Conservation (phyloP, 148 eudicot species). For the Camellia sinensis region DNA sequence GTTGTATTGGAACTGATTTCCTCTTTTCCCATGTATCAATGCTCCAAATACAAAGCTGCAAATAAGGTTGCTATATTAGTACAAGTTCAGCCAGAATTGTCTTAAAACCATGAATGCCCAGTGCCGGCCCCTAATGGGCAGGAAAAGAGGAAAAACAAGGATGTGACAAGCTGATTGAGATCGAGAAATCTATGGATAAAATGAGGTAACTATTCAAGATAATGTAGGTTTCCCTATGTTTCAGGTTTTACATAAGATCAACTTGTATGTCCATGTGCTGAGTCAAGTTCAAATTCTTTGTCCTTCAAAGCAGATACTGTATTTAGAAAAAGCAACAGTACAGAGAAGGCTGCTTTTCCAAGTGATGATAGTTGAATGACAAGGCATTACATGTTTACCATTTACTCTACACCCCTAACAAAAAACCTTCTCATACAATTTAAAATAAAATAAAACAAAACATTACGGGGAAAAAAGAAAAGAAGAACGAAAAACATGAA, state of each 20-base stretch:
- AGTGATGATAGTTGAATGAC: no score
- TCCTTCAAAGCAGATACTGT: background rate
- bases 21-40: conserved; percentile 82
- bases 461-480: no score
- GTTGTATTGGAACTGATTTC: conserved; percentile 56
- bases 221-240: background rate
- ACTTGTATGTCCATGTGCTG: background rate
- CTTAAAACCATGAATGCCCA: background rate
- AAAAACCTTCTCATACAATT: no score
- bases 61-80: conserved; percentile 5
- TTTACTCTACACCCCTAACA: no score
- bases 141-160: conserved; percentile 8
- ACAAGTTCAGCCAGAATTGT: background rate
- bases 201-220: background rate
- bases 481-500: no score
- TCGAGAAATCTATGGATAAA: background rate
- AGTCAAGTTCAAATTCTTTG: background rate
- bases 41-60: conserved; percentile 86
- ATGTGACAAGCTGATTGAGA: background rate
- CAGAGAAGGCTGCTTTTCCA: no score
- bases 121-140: background rate
- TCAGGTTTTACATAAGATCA: background rate
- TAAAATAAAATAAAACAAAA: no score
- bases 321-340: no score
- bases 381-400: no score